Evolutionary conservation across 2,329 filamentous ascomycete species (phyloP), one percentile per base, ranked within the genome.

Genomic region (Clathrospora elynae): DNA sequence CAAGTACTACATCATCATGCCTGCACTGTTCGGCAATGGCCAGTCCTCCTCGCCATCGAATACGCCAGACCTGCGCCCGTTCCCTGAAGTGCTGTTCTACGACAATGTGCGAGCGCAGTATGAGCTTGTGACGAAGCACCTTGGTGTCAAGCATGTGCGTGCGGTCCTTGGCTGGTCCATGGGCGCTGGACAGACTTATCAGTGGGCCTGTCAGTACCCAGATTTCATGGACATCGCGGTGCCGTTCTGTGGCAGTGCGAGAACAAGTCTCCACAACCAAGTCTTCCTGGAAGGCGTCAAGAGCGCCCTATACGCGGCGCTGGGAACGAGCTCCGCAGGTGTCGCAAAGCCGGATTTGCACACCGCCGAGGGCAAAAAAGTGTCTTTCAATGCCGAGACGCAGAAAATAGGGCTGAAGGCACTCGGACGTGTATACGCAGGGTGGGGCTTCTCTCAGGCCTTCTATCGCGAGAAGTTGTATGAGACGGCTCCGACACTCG

Each of bases 401-500:
- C 78, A 66, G 33, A 71, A 74, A 11, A 71, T 74, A 13, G 84
- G 81, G 0, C 62, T 92, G 26, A 90, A 85, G 59, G 87, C 88
- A 0, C 80, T 92, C 42, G 86, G 80, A 0, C 77, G 86, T 30
- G 87, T 84, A 0, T 93, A 93, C 67, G 87, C 88, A 1, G 88
- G 87, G 0, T 93, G 81, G 87, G 88, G 88, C 0, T 87, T 92
- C 58, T 87, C 83, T 36, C 87, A 91, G 59, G 78, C 86, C 0
- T 92, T 91, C 59, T 92, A 92, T 59, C 78, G 88, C 1, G 75
- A 88, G 53, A 84, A 78, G 62, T 46, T 88, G n/a, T 85, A 85
- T 62, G 80, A 87, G 63, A 83, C 68, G 1, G 73, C 63, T 1
- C 45, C 49, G 10, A 40, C 29, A 11, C 75, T 90, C 6, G 84